Percentiles rank a stretch among this genome's conserved stretches.
phyloP scores from a whole-genome alignment of 2,329 filamentous ascomycete species.

The Colletotrichum spaethianum region DNA sequence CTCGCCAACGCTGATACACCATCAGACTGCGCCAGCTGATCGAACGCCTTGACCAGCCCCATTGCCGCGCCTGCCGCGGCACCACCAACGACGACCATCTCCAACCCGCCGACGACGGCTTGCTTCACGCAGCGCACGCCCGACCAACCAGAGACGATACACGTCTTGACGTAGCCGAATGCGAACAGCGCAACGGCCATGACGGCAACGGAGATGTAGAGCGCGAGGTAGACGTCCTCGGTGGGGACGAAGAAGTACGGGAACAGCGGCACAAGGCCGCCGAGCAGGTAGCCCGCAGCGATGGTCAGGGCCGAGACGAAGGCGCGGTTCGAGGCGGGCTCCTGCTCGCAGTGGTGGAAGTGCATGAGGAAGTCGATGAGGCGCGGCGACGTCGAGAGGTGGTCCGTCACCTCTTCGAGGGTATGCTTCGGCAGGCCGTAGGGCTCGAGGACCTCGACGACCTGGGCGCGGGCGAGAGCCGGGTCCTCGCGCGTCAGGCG shows the following conservation, averaged over 20 bases:
- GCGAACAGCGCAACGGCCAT: constrained; percentile 72
- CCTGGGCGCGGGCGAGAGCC: constrained; percentile 56
- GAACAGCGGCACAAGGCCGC: constrained; percentile 78
- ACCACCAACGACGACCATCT: constrained; percentile 58
- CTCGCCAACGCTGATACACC: constrained; percentile 31
- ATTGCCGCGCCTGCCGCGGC: constrained; percentile 55
- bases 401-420: constrained; percentile 39
- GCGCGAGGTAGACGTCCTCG: constrained; percentile 57
- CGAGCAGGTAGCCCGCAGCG: constrained; percentile 78
- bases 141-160: constrained; percentile 52
- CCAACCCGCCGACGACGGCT: constrained; percentile 50
- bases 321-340: constrained; percentile 59
- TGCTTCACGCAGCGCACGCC: constrained; percentile 40
- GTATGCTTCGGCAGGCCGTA: constrained; percentile 60
- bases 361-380: constrained; percentile 73
- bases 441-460: constrained; percentile 65
- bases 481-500: constrained; percentile 61
- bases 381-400: constrained; percentile 50
- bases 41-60: constrained; percentile 52
- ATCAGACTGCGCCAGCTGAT: constrained; percentile 36
- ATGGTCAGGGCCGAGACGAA: constrained; percentile 75
- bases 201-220: constrained; percentile 72
- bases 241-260: constrained; percentile 74
- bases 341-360: constrained; percentile 66
- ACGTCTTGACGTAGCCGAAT: constrained; percentile 78